Percentiles rank a stretch among this genome's conserved stretches.
These are phyloP conservation scores for Lyophyllum semitale DNA, from an alignment of 768 basidiomycete species.

Conservation along the genomic window DNA sequence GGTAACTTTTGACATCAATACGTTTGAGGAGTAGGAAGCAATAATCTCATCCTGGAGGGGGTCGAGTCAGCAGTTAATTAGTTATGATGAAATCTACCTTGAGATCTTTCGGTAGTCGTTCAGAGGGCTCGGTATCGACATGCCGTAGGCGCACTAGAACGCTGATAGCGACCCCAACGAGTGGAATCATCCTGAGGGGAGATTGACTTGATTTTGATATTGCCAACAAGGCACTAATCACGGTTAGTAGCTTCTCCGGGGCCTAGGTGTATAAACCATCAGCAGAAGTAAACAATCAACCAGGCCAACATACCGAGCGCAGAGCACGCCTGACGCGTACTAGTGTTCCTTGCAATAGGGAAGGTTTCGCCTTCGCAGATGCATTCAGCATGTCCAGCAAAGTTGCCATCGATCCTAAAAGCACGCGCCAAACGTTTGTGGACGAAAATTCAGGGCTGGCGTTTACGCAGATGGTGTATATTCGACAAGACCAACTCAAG, in stretches of 20 bases:
- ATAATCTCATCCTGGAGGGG: slow-evolving; percentile 54
- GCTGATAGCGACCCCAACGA: slow-evolving; percentile 71
- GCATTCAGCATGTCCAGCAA: slow-evolving; percentile 64
- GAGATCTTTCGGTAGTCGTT: slow-evolving; percentile 42
- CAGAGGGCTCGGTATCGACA: slow-evolving; percentile 43
- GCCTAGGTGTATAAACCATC: slow-evolving; percentile 26
- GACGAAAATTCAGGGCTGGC: slow-evolving; percentile 45
- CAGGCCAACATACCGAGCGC: slow-evolving; percentile 50
- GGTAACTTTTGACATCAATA: slow-evolving; percentile 68
- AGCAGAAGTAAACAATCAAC: not conserved
- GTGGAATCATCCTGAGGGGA: slow-evolving; percentile 39
- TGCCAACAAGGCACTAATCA: slow-evolving; percentile 57
- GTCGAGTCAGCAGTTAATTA: not conserved
- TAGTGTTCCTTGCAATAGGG: slow-evolving; percentile 62
- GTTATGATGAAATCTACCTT: slow-evolving; percentile 37
- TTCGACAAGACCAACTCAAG: slow-evolving; percentile 67
- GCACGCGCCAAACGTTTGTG: slow-evolving; percentile 49
- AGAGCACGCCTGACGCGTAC: slow-evolving; percentile 67
- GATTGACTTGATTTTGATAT: slow-evolving; percentile 50
- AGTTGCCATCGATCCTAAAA: slow-evolving; percentile 58
- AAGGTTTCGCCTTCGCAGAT: slow-evolving; percentile 52
- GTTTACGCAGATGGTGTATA: slow-evolving; percentile 56
- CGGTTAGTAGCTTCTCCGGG: slow-evolving; percentile 41
- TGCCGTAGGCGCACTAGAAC: slow-evolving; percentile 71
- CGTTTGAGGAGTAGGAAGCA: slow-evolving; percentile 54